phyloP scores from a whole-genome alignment of 495 filamentous ascomycete species.

The Penicillium roqueforti region DNA sequence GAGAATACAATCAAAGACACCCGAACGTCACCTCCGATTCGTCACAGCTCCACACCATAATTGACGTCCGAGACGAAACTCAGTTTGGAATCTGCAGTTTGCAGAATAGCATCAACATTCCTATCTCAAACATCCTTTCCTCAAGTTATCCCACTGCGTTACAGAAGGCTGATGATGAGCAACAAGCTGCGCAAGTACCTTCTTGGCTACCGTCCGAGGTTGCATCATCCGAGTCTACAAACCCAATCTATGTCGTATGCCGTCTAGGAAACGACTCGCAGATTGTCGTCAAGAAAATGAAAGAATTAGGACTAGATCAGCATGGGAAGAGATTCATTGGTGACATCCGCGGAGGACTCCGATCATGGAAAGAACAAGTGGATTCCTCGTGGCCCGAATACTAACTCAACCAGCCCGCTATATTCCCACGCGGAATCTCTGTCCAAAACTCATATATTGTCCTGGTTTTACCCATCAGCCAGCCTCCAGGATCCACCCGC shows the following conservation, averaged over 20 bases:
- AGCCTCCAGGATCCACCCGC: too few species aligned
- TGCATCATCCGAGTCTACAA: constrained; percentile 17
- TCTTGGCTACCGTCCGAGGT: constrained; percentile 44
- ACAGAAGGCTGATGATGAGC: constrained; percentile 8
- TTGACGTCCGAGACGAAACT: constrained; percentile 80
- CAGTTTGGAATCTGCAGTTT: constrained; percentile 82
- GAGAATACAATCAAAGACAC: constrained; percentile 42
- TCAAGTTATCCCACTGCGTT: constrained; percentile 7
- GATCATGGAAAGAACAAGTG: constrained; percentile 77
- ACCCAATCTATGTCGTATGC: constrained; percentile 73
- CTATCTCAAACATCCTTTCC: constrained; percentile 57
- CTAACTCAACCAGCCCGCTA: constrained; percentile 17
- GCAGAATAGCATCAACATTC: constrained; percentile 70
- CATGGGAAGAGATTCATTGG: constrained; percentile 57
- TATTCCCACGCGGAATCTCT: background rate
- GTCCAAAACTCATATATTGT: background rate
- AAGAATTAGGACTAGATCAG: constrained; percentile 58
- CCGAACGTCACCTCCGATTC: background rate
- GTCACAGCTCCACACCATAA: constrained; percentile 46
- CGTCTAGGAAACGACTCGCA: constrained; percentile 89
- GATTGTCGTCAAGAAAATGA: constrained; percentile 64
- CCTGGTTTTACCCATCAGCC: background rate
- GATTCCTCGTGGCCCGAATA: constrained; percentile 68
- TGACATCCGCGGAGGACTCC: constrained; percentile 78
- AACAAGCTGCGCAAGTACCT: constrained; percentile 16